Evolutionary conservation across 495 filamentous ascomycete genomes (phyloP).

Genomic region (Neurospora cerealis): DNA sequence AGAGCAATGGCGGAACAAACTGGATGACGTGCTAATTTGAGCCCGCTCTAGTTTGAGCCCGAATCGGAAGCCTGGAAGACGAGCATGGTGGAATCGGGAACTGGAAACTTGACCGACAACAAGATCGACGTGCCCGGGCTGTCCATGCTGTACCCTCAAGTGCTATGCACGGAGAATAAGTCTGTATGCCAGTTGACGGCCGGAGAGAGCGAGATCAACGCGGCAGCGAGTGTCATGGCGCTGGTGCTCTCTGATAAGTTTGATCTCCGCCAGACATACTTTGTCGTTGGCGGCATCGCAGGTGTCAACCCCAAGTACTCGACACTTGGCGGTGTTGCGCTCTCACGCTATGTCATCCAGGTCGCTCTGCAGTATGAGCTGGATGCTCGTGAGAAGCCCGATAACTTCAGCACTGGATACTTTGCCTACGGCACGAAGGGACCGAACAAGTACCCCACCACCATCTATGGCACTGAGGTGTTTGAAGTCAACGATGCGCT

Average conservation of each 20-base stretch:
- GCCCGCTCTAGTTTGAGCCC: slow-evolving; percentile 44
- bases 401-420: slow-evolving; percentile 57
- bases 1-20: not conserved
- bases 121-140: slow-evolving; percentile 61
- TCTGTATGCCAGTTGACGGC: slow-evolving; percentile 54
- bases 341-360: slow-evolving; percentile 59
- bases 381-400: slow-evolving; percentile 57
- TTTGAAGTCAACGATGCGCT: slow-evolving; percentile 60
- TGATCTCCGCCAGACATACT: slow-evolving; percentile 58
- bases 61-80: slow-evolving; percentile 61
- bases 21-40: not conserved
- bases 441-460: slow-evolving; percentile 50
- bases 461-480: slow-evolving; percentile 68
- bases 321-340: slow-evolving; percentile 52
- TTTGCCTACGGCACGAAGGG: slow-evolving; percentile 45
- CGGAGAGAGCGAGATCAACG: slow-evolving; percentile 59
- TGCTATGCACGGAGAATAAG: slow-evolving; percentile 50
- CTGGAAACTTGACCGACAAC: slow-evolving; percentile 45
- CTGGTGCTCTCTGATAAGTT: slow-evolving; percentile 52
- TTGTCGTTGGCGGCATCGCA: slow-evolving; percentile 62
- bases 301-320: slow-evolving; percentile 58
- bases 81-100: slow-evolving; percentile 36
- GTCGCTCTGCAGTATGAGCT: slow-evolving; percentile 69
- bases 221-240: slow-evolving; percentile 50
- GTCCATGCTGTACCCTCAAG: slow-evolving; percentile 53